Percentiles rank a stretch among this genome's conserved stretches.
These are phyloP conservation scores for Stephania cephalantha DNA, from an alignment of 164 flowering plant genomes.

Conservation along the genomic window DNA sequence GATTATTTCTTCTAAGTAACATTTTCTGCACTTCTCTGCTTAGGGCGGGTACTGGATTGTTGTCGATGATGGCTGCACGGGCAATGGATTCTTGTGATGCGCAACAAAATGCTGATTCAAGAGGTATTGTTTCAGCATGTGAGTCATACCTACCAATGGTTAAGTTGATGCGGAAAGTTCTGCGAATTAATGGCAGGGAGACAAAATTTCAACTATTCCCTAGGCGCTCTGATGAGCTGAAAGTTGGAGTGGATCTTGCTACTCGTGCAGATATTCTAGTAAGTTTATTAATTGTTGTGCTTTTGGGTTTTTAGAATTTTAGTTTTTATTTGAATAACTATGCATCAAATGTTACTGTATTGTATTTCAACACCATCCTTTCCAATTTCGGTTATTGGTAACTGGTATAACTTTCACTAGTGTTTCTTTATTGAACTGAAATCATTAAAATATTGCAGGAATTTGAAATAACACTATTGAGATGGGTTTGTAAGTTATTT, in stretches of 20 bases:
- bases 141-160: conserved; percentile 97
- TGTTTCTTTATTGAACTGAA: no score
- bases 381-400: no score
- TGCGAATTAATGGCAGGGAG: conserved; percentile 62
- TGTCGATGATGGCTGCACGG: conserved; percentile 95
- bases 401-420: no score
- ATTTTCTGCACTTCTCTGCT: not conserved
- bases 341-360: not conserved
- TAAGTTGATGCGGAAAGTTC: conserved; percentile 72
- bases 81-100: conserved; percentile 44
- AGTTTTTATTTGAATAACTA: not conserved
- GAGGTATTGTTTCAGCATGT: conserved; percentile 72
- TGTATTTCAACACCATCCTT: no score
- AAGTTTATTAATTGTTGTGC: conserved; percentile 21
- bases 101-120: conserved; percentile 12
- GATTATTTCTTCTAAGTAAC: not conserved
- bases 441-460: no score
- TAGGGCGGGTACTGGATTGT: conserved; percentile 94
- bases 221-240: conserved; percentile 87
- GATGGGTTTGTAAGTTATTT: no score
- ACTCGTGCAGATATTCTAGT: conserved; percentile 83
- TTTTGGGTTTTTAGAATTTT: no score
- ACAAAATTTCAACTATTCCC: conserved; percentile 45
- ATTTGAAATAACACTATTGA: no score
- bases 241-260: conserved; percentile 59